Evolutionary conservation across 257 asterid genomes (phyloP).

Genomic region (Fraxinus americana): DNA sequence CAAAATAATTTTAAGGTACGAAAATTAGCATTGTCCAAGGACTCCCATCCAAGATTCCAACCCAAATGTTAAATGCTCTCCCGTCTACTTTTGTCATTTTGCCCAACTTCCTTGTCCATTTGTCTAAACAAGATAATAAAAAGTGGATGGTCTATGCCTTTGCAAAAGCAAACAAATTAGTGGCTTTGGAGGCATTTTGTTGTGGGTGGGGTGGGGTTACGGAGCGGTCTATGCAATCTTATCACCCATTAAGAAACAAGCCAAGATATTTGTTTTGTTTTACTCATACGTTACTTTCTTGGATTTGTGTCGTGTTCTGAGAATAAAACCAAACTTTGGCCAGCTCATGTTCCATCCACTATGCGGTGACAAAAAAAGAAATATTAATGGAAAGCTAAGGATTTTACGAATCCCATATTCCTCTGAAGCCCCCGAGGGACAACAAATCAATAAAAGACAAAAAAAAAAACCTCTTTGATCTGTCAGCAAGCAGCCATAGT

Average conservation of each 20-base stretch:
- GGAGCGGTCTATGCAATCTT: conserved; percentile 32
- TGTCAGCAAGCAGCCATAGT: conserved; percentile 46
- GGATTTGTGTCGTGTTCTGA: conserved; percentile 31
- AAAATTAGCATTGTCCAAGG: too few species aligned
- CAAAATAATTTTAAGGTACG: too few species aligned
- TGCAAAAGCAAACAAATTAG: conserved; percentile 25
- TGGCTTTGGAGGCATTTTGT: conserved; percentile 1
- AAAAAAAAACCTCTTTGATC: conserved; percentile 35
- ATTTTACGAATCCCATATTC: conserved; percentile 35
- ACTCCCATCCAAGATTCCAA: too few species aligned
- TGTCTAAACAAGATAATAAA: conserved; percentile 36
- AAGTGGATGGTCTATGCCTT: conserved; percentile 36
- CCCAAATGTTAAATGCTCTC: conserved; percentile 27
- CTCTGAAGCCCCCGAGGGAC: conserved; percentile 44
- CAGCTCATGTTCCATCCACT: conserved; percentile 57
- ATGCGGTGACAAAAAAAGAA: conserved; percentile 34
- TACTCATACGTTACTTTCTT: conserved; percentile 30
- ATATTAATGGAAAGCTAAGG: conserved; percentile 29
- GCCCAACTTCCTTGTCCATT: conserved; percentile 32
- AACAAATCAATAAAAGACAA: conserved; percentile 42
- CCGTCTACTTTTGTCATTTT: conserved; percentile 30
- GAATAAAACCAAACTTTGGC: conserved; percentile 47
- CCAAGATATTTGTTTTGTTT: conserved; percentile 38
- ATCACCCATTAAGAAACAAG: conserved; percentile 32
- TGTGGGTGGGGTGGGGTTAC: background rate